Evolutionary conservation across 129 eudicot species (phyloP).

Genomic region (Pulicaria dysenterica): DNA sequence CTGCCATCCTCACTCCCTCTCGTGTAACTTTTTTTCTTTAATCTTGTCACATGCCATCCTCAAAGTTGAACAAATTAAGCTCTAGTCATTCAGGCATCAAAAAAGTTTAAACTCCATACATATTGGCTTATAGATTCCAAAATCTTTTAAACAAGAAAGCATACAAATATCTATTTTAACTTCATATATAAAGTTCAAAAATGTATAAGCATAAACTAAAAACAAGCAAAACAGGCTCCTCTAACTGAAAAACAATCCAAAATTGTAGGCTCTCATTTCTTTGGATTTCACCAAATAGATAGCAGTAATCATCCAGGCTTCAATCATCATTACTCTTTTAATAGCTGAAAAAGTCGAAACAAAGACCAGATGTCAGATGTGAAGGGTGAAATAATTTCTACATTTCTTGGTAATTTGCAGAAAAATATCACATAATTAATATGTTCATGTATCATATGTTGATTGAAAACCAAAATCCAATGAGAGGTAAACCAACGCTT

Average conservation of each 20-base stretch:
- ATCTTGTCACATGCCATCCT: no score
- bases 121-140: background rate
- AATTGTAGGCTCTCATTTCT: conserved; percentile 2
- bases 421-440: no score
- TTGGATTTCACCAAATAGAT: background rate
- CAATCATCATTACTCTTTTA: background rate
- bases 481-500: no score
- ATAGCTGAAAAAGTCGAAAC: background rate
- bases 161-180: background rate
- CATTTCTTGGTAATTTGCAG: no score
- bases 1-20: no score
- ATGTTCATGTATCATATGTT: no score
- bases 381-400: background rate
- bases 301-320: conserved; percentile 2
- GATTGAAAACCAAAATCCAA: no score
- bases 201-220: background rate
- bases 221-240: background rate
- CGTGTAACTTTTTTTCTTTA: no score
- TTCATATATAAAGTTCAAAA: conserved; percentile 7
- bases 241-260: background rate
- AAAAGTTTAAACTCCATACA: background rate
- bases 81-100: background rate
- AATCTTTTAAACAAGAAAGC: background rate
- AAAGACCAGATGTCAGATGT: background rate
- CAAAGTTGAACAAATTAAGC: background rate